Percentiles rank a stretch among this genome's conserved stretches.
Conservation (phyloP, 371 early-diverging fungal species). For the Furculomyces boomerangus region DNA sequence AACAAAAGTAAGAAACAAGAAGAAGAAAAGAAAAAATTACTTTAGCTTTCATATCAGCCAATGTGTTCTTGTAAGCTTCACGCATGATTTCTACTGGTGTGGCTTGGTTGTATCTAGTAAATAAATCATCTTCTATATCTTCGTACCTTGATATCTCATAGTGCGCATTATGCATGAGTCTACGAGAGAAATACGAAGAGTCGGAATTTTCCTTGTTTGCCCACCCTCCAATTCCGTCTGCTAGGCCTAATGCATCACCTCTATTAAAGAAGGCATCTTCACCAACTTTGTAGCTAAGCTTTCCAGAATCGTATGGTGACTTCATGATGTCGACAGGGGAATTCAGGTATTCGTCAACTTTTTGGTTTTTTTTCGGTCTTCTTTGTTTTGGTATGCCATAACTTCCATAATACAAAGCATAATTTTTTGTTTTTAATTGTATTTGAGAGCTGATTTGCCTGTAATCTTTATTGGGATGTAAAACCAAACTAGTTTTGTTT, state of each 20-base stretch:
- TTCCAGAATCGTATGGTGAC: too few relatives aligned
- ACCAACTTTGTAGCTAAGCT: slow-evolving; percentile 56
- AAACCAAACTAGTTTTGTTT: too few relatives aligned
- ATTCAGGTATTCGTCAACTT: too few relatives aligned
- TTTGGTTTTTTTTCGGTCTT: too few relatives aligned
- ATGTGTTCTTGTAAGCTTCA: slow-evolving; percentile 55
- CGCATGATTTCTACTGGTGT: slow-evolving; percentile 63
- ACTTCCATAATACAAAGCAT: too few relatives aligned
- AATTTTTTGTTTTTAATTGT: too few relatives aligned
- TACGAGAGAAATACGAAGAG: slow-evolving; percentile 71
- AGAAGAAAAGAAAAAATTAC: background rate
- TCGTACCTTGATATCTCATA: slow-evolving; percentile 69
- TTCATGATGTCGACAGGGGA: too few relatives aligned
- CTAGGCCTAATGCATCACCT: slow-evolving; percentile 59
- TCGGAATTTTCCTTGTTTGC: slow-evolving; percentile 38
- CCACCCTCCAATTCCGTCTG: slow-evolving; percentile 77
- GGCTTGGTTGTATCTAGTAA: slow-evolving; percentile 45
- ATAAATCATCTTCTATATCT: slow-evolving; percentile 44
- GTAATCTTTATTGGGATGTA: too few relatives aligned
- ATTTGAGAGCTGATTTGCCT: too few relatives aligned
- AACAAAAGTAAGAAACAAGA: background rate
- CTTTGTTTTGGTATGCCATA: too few relatives aligned
- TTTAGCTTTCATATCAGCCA: slow-evolving; percentile 32
- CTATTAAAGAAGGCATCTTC: slow-evolving; percentile 66
- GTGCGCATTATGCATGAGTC: slow-evolving; percentile 81